Conservation (phyloP, 2,329 filamentous ascomycete species). For the Trichoderma arundinaceum region DNA sequence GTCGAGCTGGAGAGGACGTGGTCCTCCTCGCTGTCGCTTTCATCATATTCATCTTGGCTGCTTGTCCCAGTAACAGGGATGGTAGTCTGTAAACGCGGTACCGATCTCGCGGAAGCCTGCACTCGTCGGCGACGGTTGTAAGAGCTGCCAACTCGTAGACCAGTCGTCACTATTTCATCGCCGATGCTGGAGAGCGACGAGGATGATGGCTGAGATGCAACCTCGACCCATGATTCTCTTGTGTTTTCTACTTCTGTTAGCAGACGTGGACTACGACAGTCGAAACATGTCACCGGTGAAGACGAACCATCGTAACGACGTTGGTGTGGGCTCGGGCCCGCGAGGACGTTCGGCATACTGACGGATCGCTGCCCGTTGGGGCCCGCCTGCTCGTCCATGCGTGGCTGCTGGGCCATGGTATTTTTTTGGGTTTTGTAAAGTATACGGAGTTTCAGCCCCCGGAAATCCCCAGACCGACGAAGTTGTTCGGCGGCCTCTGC, state of each 20-base stretch:
- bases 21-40: conserved; percentile 90
- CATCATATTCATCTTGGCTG: conserved; percentile 93
- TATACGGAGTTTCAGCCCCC: not conserved
- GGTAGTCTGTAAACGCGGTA: conserved; percentile 50
- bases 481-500: not conserved
- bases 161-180: conserved; percentile 91
- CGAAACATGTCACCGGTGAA: conserved; percentile 4
- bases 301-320: conserved; percentile 48
- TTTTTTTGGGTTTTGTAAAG: not conserved
- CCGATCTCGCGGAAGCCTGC: conserved; percentile 42
- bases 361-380: conserved; percentile 20
- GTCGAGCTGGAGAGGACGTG: conserved; percentile 64
- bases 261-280: not conserved
- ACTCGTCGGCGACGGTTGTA: conserved; percentile 65
- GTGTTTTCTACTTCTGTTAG: conserved; percentile 60
- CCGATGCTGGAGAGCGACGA: conserved; percentile 85
- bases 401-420: conserved; percentile 20
- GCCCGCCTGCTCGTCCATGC: conserved; percentile 14
- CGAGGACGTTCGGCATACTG: conserved; percentile 17
- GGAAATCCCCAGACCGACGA: not conserved
- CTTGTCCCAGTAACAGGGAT: conserved; percentile 60
- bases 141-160: conserved; percentile 74
- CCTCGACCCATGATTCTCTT: conserved; percentile 98
- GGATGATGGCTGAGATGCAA: conserved; percentile 89
- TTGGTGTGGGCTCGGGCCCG: conserved; percentile 34